phyloP scores from a whole-genome alignment of 2,329 filamentous ascomycete genomes.

The Emericellopsis atlantica region DNA sequence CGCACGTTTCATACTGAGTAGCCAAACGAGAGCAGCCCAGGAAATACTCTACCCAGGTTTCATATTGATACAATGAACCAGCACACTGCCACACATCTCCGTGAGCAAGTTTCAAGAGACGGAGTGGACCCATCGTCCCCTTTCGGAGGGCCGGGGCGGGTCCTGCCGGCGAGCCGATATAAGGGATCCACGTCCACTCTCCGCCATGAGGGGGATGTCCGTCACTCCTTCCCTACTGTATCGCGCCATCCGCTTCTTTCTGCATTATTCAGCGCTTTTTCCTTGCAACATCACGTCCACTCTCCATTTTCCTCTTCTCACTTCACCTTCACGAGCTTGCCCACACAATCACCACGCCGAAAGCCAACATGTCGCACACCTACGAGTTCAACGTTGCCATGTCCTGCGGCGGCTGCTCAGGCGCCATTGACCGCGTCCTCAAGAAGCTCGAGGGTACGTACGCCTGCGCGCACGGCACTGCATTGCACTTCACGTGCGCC shows the following conservation, averaged over 20 bases:
- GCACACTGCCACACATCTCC: no score
- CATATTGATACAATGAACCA: no score
- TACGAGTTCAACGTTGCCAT: conserved; percentile 95
- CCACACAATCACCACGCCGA: not conserved
- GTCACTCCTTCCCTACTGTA: no score
- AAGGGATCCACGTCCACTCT: no score
- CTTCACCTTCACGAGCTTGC: conserved; percentile 1
- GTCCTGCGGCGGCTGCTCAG: conserved; percentile 93
- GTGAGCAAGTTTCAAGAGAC: no score
- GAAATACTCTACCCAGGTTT: no score
- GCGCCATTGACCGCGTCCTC: conserved; percentile 81
- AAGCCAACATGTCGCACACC: conserved; percentile 56
- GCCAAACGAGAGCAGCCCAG: no score
- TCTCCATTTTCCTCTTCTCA: not conserved
- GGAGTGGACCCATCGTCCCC: not conserved
- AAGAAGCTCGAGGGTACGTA: conserved; percentile 77
- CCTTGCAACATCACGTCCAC: not conserved
- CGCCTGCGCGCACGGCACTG: not conserved
- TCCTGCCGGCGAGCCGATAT: no score
- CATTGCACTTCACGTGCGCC: not conserved
- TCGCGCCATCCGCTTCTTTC: no score
- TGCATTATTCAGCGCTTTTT: no score
- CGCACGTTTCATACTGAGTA: no score
- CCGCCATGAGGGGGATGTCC: no score
- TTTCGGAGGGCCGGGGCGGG: not conserved